Percentiles rank a stretch among this genome's conserved stretches.
phyloP scores from a whole-genome alignment of 441 rosid genomes.

The Sinapis alba region DNA sequence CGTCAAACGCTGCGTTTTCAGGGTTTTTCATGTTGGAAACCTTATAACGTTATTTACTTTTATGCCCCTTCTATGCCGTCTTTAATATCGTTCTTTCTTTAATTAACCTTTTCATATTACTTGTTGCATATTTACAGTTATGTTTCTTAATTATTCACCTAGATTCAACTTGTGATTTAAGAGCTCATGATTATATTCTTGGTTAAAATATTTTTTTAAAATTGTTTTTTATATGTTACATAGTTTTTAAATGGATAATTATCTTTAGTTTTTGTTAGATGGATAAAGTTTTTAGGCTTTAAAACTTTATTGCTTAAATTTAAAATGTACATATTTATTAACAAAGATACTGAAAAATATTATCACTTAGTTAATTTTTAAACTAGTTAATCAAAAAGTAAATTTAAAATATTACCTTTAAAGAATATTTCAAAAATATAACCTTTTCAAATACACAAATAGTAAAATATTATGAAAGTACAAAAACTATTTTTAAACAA shows the following conservation, averaged over 20 bases:
- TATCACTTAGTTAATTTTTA: not conserved
- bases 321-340: not conserved
- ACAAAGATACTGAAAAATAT: not conserved
- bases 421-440: not conserved
- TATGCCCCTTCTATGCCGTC: not conserved
- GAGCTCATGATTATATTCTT: not conserved
- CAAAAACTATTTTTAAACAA: not conserved
- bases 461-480: not conserved
- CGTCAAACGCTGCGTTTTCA: not conserved
- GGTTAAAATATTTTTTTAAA: not conserved
- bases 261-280: not conserved
- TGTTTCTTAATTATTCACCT: not conserved
- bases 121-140: not conserved
- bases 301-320: not conserved
- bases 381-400: not conserved
- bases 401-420: not conserved
- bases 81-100: not conserved
- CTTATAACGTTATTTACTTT: not conserved
- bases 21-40: not conserved
- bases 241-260: not conserved
- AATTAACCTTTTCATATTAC: not conserved
- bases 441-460: not conserved
- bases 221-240: not conserved
- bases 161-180: not conserved
- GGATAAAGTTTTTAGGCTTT: not conserved